Evolutionary conservation across 768 basidiomycete species (phyloP), one percentile per base, ranked within the genome.

Genomic region (Leccinum ochraceum): DNA sequence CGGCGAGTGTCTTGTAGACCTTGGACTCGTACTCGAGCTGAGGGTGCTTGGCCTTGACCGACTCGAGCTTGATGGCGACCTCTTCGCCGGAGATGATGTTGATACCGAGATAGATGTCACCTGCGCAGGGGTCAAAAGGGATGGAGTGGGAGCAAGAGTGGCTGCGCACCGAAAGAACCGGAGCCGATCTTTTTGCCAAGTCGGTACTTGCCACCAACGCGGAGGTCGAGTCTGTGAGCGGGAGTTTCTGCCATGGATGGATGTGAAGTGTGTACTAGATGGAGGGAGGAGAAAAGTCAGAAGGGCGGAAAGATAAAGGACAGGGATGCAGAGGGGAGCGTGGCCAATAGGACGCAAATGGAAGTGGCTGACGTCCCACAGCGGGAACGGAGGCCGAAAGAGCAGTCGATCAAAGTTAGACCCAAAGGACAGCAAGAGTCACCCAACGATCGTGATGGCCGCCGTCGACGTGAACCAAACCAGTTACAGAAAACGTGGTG

Each of bases 71-170:
- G 85, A 99, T 99, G 74, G 95, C 97, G 62, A 98, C 96, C 75
- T 98, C 97, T 75, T 99, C 97, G 26, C 96, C 96, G 17, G 96
- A 98, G 74, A 98, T 98, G 81, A 99, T 98, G 84, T 98, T 99
- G 77, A 97, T 96, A 60, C 97, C 97, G 63, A 98, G 92, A 76
- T 98, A 98, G 78, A 99, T 30, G 75, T 98, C 96, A 77, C 95
- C 96, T 96, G 51, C 42, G 20, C 39, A 24, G 44, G 48, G 60
- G 61, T 69, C 24, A 66, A 42, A 48, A 60, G 54, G 56, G 14
- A 26, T 32, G 42, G 36, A 56, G 24, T 46, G 32, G n/a, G 46
- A 56, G 3, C 30, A 60, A 55, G 51, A 58, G 44, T 37, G 20
- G 56, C 10, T 53, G 81, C 90, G 72, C 69, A 96, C 95, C 94